phyloP scores from a whole-genome alignment of 2,329 filamentous ascomycete species.

The Neonectria faginata region DNA sequence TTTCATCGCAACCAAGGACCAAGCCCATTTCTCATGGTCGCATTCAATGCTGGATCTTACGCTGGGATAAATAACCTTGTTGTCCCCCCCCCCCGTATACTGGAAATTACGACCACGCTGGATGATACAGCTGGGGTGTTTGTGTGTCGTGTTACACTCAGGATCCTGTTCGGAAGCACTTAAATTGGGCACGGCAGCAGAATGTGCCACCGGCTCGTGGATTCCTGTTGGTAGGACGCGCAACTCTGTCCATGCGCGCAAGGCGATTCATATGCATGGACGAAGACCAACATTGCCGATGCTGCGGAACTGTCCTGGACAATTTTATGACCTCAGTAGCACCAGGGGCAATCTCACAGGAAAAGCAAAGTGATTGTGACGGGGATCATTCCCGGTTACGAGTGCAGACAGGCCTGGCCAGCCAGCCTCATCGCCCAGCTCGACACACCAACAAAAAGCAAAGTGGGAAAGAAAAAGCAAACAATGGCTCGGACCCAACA shows the following conservation, averaged over 20 bases:
- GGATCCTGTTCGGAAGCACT: not conserved
- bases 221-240: not conserved
- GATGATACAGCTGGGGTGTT: not conserved
- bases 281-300: not conserved
- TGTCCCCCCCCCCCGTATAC: not conserved
- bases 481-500: not conserved
- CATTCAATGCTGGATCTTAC: not conserved
- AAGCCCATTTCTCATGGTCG: not conserved
- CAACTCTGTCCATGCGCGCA: not conserved
- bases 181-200: not conserved
- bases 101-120: not conserved
- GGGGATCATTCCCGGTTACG: constrained; percentile 10
- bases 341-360: constrained; percentile 15
- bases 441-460: constrained; percentile 18
- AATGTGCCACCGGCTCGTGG: not conserved
- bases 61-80: not conserved
- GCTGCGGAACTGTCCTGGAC: not conserved
- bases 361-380: constrained; percentile 21
- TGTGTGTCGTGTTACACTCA: not conserved
- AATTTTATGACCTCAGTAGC: no score
- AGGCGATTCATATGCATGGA: not conserved
- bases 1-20: not conserved
- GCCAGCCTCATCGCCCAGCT: constrained; percentile 20
- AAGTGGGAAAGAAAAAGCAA: constrained; percentile 23
- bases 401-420: constrained; percentile 17